Percentiles rank a stretch among this genome's conserved stretches.
These are phyloP conservation scores for Canariomyces notabilis DNA, from an alignment of 2,329 filamentous ascomycete genomes.

Conservation along the genomic window DNA sequence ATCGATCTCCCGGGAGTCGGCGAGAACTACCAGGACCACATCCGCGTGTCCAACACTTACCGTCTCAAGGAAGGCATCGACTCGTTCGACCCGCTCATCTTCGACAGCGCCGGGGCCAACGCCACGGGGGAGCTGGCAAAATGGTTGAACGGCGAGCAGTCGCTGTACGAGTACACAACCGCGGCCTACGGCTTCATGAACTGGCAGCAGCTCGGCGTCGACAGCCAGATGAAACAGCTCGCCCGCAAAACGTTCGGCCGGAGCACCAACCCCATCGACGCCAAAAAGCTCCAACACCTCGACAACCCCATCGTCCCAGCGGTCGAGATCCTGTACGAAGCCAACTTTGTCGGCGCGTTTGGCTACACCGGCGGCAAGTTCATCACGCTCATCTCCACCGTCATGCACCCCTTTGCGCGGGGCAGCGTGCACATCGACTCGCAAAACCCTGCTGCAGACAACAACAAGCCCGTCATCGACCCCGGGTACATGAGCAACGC, in stretches of 20 bases:
- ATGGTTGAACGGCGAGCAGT: conserved; percentile 15
- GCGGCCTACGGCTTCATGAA: conserved; percentile 38
- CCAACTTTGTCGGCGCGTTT: conserved; percentile 34
- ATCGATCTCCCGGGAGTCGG: conserved; percentile 41
- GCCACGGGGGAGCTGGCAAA: conserved; percentile 14
- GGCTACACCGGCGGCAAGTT: conserved; percentile 28
- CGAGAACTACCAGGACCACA: conserved; percentile 46
- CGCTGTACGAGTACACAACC: conserved; percentile 32
- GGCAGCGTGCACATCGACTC: conserved; percentile 31
- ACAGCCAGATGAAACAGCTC: conserved; percentile 26
- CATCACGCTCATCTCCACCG: conserved; percentile 26
- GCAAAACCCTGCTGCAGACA: conserved; percentile 30
- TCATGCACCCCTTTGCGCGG: conserved; percentile 30
- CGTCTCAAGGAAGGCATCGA: conserved; percentile 17
- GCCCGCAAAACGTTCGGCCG: conserved; percentile 14
- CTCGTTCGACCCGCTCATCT: conserved; percentile 18
- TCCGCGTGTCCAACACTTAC: conserved; percentile 28
- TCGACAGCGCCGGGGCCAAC: conserved; percentile 11
- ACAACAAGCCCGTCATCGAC: conserved; percentile 30
- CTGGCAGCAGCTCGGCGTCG: conserved; percentile 33
- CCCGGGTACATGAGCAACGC: conserved; percentile 29
- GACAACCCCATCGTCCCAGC: conserved; percentile 33
- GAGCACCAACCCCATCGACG: conserved; percentile 25
- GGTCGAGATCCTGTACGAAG: conserved; percentile 40
- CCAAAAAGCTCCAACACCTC: conserved; percentile 38